Conservation (phyloP, 345 rosid species). For the Corchorus olitorius region DNA sequence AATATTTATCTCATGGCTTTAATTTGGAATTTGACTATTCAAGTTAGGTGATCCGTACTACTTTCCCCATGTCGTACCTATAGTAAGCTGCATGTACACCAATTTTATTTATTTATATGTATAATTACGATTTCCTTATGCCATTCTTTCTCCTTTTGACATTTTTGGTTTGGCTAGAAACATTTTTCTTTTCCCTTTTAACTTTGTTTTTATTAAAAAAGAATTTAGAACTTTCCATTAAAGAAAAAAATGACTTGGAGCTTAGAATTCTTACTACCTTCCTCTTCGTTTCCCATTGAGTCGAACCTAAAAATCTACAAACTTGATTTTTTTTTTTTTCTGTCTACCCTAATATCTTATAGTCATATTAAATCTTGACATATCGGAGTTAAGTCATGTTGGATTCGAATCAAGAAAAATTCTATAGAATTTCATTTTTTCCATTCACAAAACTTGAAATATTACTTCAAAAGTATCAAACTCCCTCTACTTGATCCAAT, state of each 20-base stretch:
- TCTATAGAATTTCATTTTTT: too few relatives aligned
- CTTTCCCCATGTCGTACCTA: neutral
- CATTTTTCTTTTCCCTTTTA: neutral
- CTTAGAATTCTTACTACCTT: neutral
- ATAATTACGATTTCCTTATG: too few relatives aligned
- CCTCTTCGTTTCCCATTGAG: too few relatives aligned
- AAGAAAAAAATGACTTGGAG: neutral
- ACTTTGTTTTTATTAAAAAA: neutral
- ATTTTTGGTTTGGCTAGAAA: neutral
- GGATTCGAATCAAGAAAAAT: too few relatives aligned
- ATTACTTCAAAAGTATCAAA: too few relatives aligned
- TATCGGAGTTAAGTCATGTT: too few relatives aligned
- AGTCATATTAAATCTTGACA: too few relatives aligned
- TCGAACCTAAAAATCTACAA: neutral
- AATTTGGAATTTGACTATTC: neutral
- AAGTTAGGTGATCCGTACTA: neutral
- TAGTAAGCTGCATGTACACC: neutral
- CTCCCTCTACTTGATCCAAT: too few relatives aligned
- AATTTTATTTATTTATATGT: neutral
- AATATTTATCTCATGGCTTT: neutral
- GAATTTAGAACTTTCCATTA: too few relatives aligned
- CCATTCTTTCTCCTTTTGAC: neutral
- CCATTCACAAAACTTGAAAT: too few relatives aligned
- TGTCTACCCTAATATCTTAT: too few relatives aligned
- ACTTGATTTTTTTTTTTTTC: neutral